Evolutionary conservation across 352 stramenopile genomes (phyloP).

Genomic region (Phytopythium litorale): DNA sequence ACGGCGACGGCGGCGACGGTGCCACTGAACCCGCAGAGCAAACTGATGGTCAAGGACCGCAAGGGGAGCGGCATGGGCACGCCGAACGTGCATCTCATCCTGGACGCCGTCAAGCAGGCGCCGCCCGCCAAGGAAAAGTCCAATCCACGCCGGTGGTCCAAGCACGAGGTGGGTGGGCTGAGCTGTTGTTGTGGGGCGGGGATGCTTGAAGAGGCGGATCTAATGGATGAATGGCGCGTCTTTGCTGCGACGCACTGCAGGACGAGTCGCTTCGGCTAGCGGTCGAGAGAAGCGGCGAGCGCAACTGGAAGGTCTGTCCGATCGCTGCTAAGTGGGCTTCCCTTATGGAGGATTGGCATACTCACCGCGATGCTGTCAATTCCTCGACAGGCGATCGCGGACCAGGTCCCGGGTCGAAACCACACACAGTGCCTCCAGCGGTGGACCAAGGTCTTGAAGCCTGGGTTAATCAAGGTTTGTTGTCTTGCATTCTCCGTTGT

Average conservation of each 20-base stretch:
- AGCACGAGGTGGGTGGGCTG: constrained; percentile 38
- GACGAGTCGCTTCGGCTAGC: constrained; percentile 80
- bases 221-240: neutral
- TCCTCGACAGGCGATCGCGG: constrained; percentile 67
- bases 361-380: neutral
- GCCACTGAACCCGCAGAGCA: constrained; percentile 21
- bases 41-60: constrained; percentile 76
- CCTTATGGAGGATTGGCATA: neutral
- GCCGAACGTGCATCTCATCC: constrained; percentile 62
- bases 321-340: neutral
- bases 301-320: constrained; percentile 73
- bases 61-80: constrained; percentile 70
- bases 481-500: neutral
- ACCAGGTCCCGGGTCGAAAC: constrained; percentile 88
- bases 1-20: constrained; percentile 14
- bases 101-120: constrained; percentile 72
- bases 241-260: constrained; percentile 9
- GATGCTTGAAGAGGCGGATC: neutral
- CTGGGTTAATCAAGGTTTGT: constrained; percentile 86
- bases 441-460: constrained; percentile 93
- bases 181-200: neutral
- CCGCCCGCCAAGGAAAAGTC: constrained; percentile 83
- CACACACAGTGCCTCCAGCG: constrained; percentile 92
- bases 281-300: constrained; percentile 82
- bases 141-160: constrained; percentile 80